phyloP scores from a whole-genome alignment of 345 rosid species.

The Linum usitatissimum region DNA sequence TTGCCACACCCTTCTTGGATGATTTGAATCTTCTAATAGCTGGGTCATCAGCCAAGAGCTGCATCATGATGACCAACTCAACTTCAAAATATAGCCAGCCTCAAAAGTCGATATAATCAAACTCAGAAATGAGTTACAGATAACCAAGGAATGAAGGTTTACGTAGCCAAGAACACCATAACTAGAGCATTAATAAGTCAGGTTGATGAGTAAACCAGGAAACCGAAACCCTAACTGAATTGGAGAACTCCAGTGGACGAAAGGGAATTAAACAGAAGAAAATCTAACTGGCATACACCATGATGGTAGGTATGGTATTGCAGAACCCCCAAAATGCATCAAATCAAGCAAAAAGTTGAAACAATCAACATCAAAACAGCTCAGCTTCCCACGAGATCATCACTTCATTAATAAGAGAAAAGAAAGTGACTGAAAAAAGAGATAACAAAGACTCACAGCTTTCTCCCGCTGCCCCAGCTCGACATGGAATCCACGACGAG shows the following conservation, averaged over 20 bases:
- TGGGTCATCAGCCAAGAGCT: conserved; percentile 82
- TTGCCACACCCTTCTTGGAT: conserved; percentile 43
- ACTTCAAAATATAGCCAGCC: no score
- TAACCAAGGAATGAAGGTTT: not conserved
- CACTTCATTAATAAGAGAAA: not conserved
- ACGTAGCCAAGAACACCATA: not conserved
- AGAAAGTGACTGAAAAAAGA: conserved; percentile 2
- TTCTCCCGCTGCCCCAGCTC: conserved; percentile 80
- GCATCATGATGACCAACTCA: conserved; percentile 13
- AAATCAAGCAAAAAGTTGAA: no score
- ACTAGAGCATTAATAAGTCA: not conserved
- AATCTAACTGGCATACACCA: no score
- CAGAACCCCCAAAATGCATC: no score
- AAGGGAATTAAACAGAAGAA: not conserved
- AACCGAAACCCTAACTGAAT: not conserved
- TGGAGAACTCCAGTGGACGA: not conserved
- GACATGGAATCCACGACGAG: conserved; percentile 62
- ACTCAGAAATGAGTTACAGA: not conserved
- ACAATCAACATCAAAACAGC: no score
- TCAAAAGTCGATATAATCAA: not conserved
- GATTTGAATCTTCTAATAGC: conserved; percentile 69
- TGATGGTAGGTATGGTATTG: no score
- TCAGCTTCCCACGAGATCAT: no score
- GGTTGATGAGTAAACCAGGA: not conserved
- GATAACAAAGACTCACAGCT: conserved; percentile 46